These are phyloP conservation scores for Aspergillus puulaauensis DNA, from an alignment of 2,329 filamentous ascomycete species.

Conservation along the genomic window DNA sequence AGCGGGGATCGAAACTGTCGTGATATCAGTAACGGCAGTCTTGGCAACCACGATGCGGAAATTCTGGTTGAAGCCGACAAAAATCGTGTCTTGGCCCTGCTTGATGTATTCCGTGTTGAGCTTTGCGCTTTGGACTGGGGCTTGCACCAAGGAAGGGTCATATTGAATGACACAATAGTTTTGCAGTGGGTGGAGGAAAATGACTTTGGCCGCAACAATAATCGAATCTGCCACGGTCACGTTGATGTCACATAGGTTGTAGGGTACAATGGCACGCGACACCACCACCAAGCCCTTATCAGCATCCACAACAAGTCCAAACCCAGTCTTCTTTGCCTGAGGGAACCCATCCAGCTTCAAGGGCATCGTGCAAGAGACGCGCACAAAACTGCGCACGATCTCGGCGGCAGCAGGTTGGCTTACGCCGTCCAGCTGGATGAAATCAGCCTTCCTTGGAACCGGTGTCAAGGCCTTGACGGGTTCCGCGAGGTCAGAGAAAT, in stretches of 20 bases:
- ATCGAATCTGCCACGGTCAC: constrained; percentile 96
- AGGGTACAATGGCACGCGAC: constrained; percentile 89
- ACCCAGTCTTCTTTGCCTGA: constrained; percentile 88
- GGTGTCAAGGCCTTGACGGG: constrained; percentile 73
- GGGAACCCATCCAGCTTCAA: constrained; percentile 98
- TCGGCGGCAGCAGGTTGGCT: constrained; percentile 88
- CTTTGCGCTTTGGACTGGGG: constrained; percentile 84
- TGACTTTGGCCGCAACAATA: constrained; percentile 87
- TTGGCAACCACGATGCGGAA: constrained; percentile 90
- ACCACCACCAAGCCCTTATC: constrained; percentile 94
- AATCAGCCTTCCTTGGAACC: constrained; percentile 75
- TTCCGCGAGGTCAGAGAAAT: constrained; percentile 83
- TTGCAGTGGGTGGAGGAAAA: constrained; percentile 94
- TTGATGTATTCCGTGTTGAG: constrained; percentile 80
- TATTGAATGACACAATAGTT: constrained; percentile 97
- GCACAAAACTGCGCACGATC: constrained; percentile 90
- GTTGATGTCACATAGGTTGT: constrained; percentile 93
- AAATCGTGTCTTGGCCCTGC: constrained; percentile 91
- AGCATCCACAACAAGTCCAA: constrained; percentile 95
- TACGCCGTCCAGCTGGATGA: constrained; percentile 87
- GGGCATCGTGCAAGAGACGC: constrained; percentile 89
- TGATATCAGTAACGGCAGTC: constrained; percentile 95
- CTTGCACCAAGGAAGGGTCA: constrained; percentile 88
- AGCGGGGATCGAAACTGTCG: constrained; percentile 91
- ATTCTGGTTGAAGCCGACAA: constrained; percentile 98